Base-by-base conservation (phyloP, 768 basidiomycete species). In the Pleurotus platypus region DNA sequence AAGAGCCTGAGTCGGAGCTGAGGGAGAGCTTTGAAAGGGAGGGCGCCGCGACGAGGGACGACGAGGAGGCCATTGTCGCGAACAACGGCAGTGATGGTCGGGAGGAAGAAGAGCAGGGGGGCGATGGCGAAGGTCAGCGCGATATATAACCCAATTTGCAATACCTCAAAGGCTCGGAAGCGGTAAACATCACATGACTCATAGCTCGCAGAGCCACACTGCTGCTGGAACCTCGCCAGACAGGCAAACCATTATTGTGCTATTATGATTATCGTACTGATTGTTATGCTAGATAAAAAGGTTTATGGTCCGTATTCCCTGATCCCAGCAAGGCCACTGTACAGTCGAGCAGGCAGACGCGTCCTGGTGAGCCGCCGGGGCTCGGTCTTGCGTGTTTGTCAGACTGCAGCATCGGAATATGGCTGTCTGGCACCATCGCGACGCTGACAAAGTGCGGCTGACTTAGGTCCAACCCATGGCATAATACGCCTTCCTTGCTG, bases 381-480 rank as follows among this genome's bases (percentile, higher is more conserved):
- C 30, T 35, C 30, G 12, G 55, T 30, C 38, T 13, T 12, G 9
- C 27, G 8, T 46, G 30, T 56, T 46, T 27, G 55, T 56, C 38
- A 40, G 35, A 46, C 26, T 20, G 8, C n/a, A 40, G 42, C 13
- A n/a, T 42, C 24, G 9, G 13, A 16, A 35, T 35, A 35, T 35
- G 11, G 9, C 30, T 35, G 9, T 35, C 30, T 35, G 30, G 30
- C 30, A 35, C 30, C 30, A 35, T 35, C 30, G 30, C 30, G 30
- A 35, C 26, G 51, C 51, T 54, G 51, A 54, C 51, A 54, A 54
- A 54, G 30, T 16, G 6, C 49, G 16, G 42, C 55, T 11, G 27
- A 30, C 45, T 56, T 56, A 48, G 39, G 83, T 82, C 89, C 89
- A 90, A 35, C 89, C 89, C 87, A 91, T 85, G 7, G 80, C 78